These are phyloP conservation scores for Phytopythium aichiense DNA, from an alignment of 352 stramenopile genomes.

Conservation along the genomic window DNA sequence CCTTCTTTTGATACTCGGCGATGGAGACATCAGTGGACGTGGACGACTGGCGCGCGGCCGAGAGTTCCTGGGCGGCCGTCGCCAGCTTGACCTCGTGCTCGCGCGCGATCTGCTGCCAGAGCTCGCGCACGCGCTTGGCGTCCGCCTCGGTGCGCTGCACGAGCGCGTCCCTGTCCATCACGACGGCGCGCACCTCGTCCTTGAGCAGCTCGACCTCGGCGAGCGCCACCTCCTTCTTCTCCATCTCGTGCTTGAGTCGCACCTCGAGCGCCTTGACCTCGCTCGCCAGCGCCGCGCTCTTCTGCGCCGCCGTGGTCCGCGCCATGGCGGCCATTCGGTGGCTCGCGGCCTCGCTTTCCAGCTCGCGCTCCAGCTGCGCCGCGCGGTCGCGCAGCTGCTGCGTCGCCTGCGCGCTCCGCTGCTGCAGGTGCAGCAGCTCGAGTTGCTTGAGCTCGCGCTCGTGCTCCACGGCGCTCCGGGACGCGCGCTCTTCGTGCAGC, in stretches of 20 bases:
- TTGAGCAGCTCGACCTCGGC: conserved; percentile 42
- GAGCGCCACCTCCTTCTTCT: conserved; percentile 53
- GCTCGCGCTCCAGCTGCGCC: conserved; percentile 48
- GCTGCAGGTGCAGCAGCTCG: conserved; percentile 63
- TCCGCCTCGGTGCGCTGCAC: conserved; percentile 69
- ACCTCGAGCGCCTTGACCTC: conserved; percentile 52
- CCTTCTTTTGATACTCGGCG: conserved; percentile 19
- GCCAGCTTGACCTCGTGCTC: conserved; percentile 64
- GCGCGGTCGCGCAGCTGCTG: conserved; percentile 48
- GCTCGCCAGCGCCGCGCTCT: conserved; percentile 37
- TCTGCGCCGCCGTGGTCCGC: conserved; percentile 46
- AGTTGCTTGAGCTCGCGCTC: conserved; percentile 62
- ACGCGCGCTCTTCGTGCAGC: conserved; percentile 34
- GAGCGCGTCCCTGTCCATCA: conserved; percentile 50
- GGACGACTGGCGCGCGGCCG: conserved; percentile 23
- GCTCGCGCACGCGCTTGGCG: conserved; percentile 60
- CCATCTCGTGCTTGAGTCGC: conserved; percentile 59
- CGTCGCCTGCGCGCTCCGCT: conserved; percentile 43
- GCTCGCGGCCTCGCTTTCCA: conserved; percentile 49
- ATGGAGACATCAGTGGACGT: conserved; percentile 18
- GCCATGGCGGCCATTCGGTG: conserved; percentile 51
- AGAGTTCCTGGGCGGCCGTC: conserved; percentile 35
- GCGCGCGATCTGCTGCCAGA: conserved; percentile 73
- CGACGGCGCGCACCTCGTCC: conserved; percentile 38
- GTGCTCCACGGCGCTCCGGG: conserved; percentile 40